A percentile compares a stretch with the other conserved stretches of the same genome.
These are phyloP conservation scores for Chlorella sp. DNA, from an alignment of 139 green algal species.

Conservation along the genomic window DNA sequence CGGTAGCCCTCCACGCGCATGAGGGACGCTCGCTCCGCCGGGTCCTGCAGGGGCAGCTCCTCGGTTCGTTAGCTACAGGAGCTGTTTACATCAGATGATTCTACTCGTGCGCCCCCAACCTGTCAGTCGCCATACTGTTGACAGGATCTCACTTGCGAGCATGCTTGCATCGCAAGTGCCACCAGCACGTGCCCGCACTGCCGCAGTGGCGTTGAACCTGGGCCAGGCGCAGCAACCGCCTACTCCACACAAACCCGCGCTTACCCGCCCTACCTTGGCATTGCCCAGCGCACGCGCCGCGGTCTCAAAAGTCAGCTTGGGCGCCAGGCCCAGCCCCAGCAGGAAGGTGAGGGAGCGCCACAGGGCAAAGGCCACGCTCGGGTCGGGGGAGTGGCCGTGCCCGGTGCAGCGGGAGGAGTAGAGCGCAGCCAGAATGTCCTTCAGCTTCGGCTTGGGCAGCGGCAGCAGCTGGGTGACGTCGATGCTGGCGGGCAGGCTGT, in stretches of 20 bases:
- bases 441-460: neutral
- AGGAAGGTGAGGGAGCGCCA: constrained; percentile 7
- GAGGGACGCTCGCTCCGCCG: neutral
- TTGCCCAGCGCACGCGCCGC: too few species aligned
- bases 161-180: too few species aligned
- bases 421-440: neutral
- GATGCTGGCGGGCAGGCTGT: neutral
- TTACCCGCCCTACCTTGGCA: too few species aligned
- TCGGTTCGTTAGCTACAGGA: too few species aligned
- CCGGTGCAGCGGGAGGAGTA: neutral
- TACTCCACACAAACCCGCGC: too few species aligned
- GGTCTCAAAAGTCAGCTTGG: neutral
- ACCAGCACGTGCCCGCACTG: too few species aligned
- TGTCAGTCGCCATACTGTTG: too few species aligned
- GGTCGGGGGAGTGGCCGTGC: neutral
- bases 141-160: too few species aligned
- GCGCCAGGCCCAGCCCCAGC: neutral
- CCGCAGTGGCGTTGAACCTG: too few species aligned
- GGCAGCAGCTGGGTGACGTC: neutral
- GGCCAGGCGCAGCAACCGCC: too few species aligned
- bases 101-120: too few species aligned
- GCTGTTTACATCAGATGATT: too few species aligned
- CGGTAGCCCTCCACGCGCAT: neutral
- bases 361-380: neutral
- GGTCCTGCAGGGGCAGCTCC: neutral